Percentiles rank a stretch among this genome's conserved stretches.
phyloP scores from a whole-genome alignment of 2,329 filamentous ascomycete genomes.

The Fusarium verticillioides region DNA sequence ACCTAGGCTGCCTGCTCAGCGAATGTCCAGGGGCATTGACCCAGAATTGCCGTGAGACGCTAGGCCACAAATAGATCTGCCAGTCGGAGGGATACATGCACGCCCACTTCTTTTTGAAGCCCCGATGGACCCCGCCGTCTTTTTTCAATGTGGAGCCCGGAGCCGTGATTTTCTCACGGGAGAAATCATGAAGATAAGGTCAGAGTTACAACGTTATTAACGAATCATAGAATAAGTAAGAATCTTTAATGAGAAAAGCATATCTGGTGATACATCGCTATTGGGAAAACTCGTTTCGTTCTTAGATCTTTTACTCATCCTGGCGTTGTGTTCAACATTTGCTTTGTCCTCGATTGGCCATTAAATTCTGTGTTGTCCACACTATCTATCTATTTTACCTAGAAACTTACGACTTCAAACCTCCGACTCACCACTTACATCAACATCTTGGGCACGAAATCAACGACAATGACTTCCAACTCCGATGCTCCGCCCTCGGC shows the following conservation, averaged over 20 bases:
- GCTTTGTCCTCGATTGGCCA: neutral
- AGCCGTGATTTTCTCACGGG: constrained; percentile 26
- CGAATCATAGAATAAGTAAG: neutral
- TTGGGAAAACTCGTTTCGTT: neutral
- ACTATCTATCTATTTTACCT: neutral
- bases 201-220: neutral
- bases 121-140: constrained; percentile 17
- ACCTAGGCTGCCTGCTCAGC: neutral
- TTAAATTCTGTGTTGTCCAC: constrained; percentile 8
- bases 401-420: constrained; percentile 1
- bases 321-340: neutral
- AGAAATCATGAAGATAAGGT: constrained; percentile 31
- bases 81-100: constrained; percentile 29
- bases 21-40: constrained; percentile 9
- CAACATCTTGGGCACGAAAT: neutral
- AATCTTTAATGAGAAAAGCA: neutral
- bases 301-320: neutral
- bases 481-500: constrained; percentile 64
- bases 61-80: constrained; percentile 27
- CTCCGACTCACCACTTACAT: constrained; percentile 9
- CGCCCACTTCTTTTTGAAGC: constrained; percentile 22
- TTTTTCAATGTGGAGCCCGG: constrained; percentile 35
- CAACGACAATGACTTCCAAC: constrained; percentile 46
- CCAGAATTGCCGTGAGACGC: constrained; percentile 33
- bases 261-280: neutral